These are phyloP conservation scores for Solioccasus polychromus DNA, from an alignment of 768 basidiomycete genomes.

Conservation along the genomic window DNA sequence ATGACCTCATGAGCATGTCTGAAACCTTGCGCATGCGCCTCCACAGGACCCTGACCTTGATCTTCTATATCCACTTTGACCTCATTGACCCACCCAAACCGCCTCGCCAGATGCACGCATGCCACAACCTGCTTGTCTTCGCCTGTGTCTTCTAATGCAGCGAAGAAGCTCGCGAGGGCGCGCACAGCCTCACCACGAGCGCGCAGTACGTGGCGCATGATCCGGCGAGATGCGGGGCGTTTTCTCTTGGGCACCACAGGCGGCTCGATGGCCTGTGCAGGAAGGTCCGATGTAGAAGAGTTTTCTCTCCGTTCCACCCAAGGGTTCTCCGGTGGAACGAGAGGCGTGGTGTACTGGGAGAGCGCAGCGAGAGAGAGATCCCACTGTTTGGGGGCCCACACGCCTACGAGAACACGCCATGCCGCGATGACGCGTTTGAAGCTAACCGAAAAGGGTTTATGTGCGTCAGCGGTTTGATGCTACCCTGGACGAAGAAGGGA, in stretches of 20 bases:
- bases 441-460: slow-evolving; percentile 37
- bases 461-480: slow-evolving; percentile 19
- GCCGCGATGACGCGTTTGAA: slow-evolving; percentile 85
- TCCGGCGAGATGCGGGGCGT: slow-evolving; percentile 71
- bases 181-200: slow-evolving; percentile 82
- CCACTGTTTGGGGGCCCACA: slow-evolving; percentile 86
- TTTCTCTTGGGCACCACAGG: slow-evolving; percentile 32
- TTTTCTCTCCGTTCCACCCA: slow-evolving; percentile 61
- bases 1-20: slow-evolving; percentile 72
- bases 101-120: slow-evolving; percentile 46
- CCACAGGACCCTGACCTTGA: slow-evolving; percentile 25
- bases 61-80: slow-evolving; percentile 15
- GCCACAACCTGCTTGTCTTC: slow-evolving; percentile 46
- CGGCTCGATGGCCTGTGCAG: slow-evolving; percentile 36
- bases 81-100: slow-evolving; percentile 41
- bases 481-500: slow-evolving; percentile 11
- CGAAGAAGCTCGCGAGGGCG: slow-evolving; percentile 70
- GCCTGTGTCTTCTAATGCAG: slow-evolving; percentile 53
- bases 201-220: slow-evolving; percentile 86
- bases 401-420: slow-evolving; percentile 95
- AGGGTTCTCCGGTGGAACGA: slow-evolving; percentile 61
- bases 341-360: slow-evolving; percentile 67
- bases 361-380: slow-evolving; percentile 77
- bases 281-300: slow-evolving; percentile 23
- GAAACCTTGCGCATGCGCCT: slow-evolving; percentile 44